These are phyloP conservation scores for Haplosporangium sp. DNA, from an alignment of 371 early-diverging fungal species.

Conservation along the genomic window DNA sequence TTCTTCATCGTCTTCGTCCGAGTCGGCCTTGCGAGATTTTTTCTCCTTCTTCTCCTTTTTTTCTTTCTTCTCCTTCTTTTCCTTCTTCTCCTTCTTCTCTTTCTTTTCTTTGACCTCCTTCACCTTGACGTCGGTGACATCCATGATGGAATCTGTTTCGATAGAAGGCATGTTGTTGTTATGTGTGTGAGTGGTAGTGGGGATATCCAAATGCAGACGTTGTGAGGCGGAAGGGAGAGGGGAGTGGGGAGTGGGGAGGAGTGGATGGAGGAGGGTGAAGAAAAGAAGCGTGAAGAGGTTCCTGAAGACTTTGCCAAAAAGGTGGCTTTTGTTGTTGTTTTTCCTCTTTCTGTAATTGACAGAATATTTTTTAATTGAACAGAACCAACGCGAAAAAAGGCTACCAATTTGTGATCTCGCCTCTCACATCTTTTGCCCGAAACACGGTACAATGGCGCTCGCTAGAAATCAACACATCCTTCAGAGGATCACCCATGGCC, in stretches of 20 bases:
- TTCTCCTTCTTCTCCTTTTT: conserved; percentile 54
- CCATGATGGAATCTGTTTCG: conserved; percentile 14
- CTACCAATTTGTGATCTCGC: too few species aligned
- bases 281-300: too few species aligned
- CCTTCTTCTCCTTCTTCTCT: conserved; percentile 56
- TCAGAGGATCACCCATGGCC: too few species aligned
- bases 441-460: too few species aligned
- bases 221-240: not conserved
- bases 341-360: too few species aligned
- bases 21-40: conserved; percentile 41
- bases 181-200: not conserved
- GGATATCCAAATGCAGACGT: not conserved
- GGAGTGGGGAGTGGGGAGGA: not conserved
- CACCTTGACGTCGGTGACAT: conserved; percentile 28
- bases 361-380: too few species aligned
- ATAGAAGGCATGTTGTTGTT: conserved; percentile 21
- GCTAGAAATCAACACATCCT: too few species aligned
- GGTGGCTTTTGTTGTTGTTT: too few species aligned
- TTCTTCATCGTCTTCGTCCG: conserved; percentile 36
- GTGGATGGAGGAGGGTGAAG: not conserved
- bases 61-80: conserved; percentile 55
- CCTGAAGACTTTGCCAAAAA: too few species aligned
- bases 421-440: too few species aligned
- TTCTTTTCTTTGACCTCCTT: conserved; percentile 56
- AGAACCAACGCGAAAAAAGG: too few species aligned